Percentiles rank a stretch among this genome's conserved stretches.
These are phyloP conservation scores for Russula brevipes DNA, from an alignment of 768 basidiomycete genomes.

Conservation along the genomic window DNA sequence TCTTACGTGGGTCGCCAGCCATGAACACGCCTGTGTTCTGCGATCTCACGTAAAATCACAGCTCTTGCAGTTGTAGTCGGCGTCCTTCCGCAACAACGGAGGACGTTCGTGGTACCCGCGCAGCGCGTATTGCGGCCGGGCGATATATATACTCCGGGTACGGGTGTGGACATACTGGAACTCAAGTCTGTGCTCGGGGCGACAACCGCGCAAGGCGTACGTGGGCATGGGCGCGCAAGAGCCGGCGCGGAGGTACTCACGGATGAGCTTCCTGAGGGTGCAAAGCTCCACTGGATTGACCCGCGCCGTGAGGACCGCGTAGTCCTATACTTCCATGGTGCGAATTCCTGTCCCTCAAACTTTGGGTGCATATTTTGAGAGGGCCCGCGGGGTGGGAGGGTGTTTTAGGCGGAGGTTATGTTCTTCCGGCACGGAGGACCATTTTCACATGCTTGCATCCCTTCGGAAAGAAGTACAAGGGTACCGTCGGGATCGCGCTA, in stretches of 20 bases:
- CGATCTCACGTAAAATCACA: not conserved
- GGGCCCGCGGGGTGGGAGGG: not conserved
- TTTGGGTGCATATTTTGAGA: not conserved
- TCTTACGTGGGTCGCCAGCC: not conserved
- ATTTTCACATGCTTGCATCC: not conserved
- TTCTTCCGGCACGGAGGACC: not conserved
- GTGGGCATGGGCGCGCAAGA: not conserved
- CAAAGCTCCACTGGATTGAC: slow-evolving; percentile 17
- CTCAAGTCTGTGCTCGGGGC: not conserved
- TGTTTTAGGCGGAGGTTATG: slow-evolving; percentile 9
- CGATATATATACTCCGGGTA: not conserved
- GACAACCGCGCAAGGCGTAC: not conserved
- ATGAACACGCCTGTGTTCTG: not conserved
- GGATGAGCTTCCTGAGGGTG: slow-evolving; percentile 8
- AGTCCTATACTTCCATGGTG: slow-evolving; percentile 10
- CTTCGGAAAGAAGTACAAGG: slow-evolving; percentile 7
- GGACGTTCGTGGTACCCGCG: slow-evolving; percentile 14
- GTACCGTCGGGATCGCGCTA: slow-evolving; percentile 5
- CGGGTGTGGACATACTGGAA: not conserved
- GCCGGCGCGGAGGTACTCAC: not conserved
- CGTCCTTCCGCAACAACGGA: slow-evolving; percentile 1
- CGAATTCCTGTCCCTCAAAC: not conserved
- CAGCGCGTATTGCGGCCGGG: not conserved
- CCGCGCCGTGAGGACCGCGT: slow-evolving; percentile 1
- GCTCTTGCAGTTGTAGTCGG: not conserved